A percentile compares a stretch with the other conserved stretches of the same genome.
Evolutionary conservation across 1,139 yeast genomes (phyloP).

Genomic region (Debaryomyces singareniensis): DNA sequence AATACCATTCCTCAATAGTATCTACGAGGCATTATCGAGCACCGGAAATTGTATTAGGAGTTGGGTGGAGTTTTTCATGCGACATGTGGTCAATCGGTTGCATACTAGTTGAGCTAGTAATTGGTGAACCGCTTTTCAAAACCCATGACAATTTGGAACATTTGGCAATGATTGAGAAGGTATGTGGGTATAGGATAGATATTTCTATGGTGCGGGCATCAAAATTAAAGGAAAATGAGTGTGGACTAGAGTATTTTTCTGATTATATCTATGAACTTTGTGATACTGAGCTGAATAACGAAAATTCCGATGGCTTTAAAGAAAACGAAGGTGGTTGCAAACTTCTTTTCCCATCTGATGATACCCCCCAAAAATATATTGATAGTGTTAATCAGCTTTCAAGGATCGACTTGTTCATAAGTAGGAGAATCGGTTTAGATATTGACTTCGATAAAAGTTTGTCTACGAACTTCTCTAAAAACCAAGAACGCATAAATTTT

Average conservation of each 20-base stretch:
- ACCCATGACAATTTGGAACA: slow-evolving; percentile 95
- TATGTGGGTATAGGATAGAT: slow-evolving; percentile 44
- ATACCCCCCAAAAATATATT: slow-evolving; percentile 43
- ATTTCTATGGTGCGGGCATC: slow-evolving; percentile 30
- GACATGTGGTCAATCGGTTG: slow-evolving; percentile 98
- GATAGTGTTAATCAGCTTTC: slow-evolving; percentile 47
- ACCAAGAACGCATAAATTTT: slow-evolving; percentile 34
- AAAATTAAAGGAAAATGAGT: slow-evolving; percentile 34
- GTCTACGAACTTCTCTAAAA: slow-evolving; percentile 35
- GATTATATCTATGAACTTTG: slow-evolving; percentile 14
- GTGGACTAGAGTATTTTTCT: slow-evolving; percentile 37
- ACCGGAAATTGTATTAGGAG: slow-evolving; percentile 89
- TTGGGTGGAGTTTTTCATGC: slow-evolving; percentile 90
- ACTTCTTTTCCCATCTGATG: slow-evolving; percentile 23
- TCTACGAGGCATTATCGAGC: slow-evolving; percentile 96
- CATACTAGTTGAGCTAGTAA: slow-evolving; percentile 80
- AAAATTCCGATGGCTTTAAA: slow-evolving; percentile 8
- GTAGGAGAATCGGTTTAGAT: slow-evolving; percentile 32
- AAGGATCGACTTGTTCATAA: slow-evolving; percentile 44
- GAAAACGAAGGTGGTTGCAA: neutral
- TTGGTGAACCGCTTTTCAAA: slow-evolving; percentile 93
- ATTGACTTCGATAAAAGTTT: slow-evolving; percentile 36
- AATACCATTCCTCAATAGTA: slow-evolving; percentile 86
- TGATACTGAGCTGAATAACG: slow-evolving; percentile 10
- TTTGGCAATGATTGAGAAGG: slow-evolving; percentile 87